Evolutionary conservation across 306 rosid genomes (phyloP), one percentile per base, ranked within the genome.

Genomic region (Nissolia schottii): DNA sequence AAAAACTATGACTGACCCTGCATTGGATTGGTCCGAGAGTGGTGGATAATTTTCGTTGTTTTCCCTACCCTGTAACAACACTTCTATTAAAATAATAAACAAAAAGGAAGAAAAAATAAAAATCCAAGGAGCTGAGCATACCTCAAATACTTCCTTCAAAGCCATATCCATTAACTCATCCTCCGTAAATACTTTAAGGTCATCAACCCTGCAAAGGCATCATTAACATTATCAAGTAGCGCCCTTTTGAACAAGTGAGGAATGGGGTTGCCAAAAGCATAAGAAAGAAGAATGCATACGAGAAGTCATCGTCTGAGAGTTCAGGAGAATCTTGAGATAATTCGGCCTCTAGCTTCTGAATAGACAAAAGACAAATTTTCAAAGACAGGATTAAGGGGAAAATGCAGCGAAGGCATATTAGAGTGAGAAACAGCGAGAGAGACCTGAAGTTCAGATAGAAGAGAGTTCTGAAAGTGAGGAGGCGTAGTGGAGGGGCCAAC

Each of bases 101-200:
- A 25, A 43, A 40, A 27, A 7, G 2, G 15, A 9, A 68, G n/a
- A n/a, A 24, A 23, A 24, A 1, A 7, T 49, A 51, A 37, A 56
- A 7, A n/a, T 31, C 6, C 28, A 7, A 34, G 18, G 60, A 41
- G 3, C 31, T 37, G 38, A 34, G 4, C 27, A 35, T 13, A 87
- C 96, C 86, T 85, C 60, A 29, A 83, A 75, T 3, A 85, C 86
- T 83, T 75, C 85, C 72, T 83, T 87, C 82, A 90, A 76, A 74
- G 97, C 96, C 92, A 85, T 82, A 70, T 93, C 89, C 78, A 93
- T 87, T 61, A 93, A 80, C 61, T 93, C 90, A 15, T 85, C 93
- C 23, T 87, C 98, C 5, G 87, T 82, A 64, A 77, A 87, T 4
- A 90, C 75, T 79, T 84, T 90, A 60, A 93, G 98, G 28, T 81